Base-by-base conservation (phyloP, 2,329 filamentous ascomycete species). In the Dothideomycetes sp. region DNA sequence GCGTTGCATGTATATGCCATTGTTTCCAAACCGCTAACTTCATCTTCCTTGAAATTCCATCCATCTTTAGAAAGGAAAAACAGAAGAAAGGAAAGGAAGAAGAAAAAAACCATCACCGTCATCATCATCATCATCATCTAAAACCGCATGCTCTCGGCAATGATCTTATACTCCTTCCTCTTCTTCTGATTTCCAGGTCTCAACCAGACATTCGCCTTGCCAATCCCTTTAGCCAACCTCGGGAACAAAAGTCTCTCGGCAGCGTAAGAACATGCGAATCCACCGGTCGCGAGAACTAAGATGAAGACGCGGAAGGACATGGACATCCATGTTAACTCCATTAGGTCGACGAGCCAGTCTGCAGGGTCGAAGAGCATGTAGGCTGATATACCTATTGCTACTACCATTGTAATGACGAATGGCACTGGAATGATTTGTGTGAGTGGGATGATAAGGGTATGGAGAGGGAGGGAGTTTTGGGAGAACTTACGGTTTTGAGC, bases 141-240 rank as follows among this genome's bases (percentile, higher is more conserved):
- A 8, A 53, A 46, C 36, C 50, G 45, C 59, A 62, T 82, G 42
- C 75, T 68, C 55, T 91, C 82, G 35, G 72, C 57, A 20, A 95
- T 80, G 15, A 85, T 52, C 65, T 96, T 96, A 58, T 95, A 95
- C 64, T 80, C 70, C 63, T 94, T 94, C 49, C 87, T 74, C 63
- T 82, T 78, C 67, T 95, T 95, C 30, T 68, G 64, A 55, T 69
- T 70, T 35, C 73, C 58, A 60, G 50, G 74, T 63, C 58, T 64
- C 33, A 86, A 41, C n/a, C 59, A 63, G 36, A 72, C 63, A 55
- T 78, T 82, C 12, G 72, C 50, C 20, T 64, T 65, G 1, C 84
- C 86, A 41, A 94, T 65, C 33, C 69, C 61, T 46, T 75, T 78
- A 13, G 86, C 82, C 41, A 94, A 50, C 16, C 64, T 63, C 24